These are phyloP conservation scores for Tylopilus rubrobrunneus DNA, from an alignment of 768 basidiomycete species.

Conservation along the genomic window DNA sequence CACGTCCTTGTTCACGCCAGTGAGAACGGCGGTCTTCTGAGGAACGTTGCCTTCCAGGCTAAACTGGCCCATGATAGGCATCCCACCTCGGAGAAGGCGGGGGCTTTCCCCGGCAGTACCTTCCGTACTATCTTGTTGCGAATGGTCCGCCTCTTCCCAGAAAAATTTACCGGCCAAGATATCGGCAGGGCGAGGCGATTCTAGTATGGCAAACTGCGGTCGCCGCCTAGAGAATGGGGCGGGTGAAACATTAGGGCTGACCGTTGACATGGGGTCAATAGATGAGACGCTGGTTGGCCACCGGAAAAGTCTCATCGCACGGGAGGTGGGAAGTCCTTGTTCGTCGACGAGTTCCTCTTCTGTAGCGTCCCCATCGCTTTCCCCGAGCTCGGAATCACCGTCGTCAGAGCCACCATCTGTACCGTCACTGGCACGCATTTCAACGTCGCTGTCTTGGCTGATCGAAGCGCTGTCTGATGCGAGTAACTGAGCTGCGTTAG, in stretches of 20 bases:
- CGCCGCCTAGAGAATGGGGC: conserved; percentile 33
- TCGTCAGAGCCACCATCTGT: conserved; percentile 36
- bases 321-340: conserved; percentile 68
- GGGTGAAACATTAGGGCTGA: conserved; percentile 54
- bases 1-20: conserved; percentile 27
- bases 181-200: conserved; percentile 60
- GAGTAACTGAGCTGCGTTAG: conserved; percentile 48
- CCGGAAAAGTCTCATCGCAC: conserved; percentile 68
- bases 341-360: conserved; percentile 82
- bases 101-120: conserved; percentile 31
- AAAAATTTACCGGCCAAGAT: conserved; percentile 61
- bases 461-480: conserved; percentile 47
- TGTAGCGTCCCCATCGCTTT: conserved; percentile 70
- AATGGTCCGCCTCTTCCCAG: conserved; percentile 44
- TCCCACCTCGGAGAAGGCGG: conserved; percentile 14
- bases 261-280: conserved; percentile 74
- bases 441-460: conserved; percentile 50
- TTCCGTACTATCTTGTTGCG: conserved; percentile 33
- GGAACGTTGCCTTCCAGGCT: conserved; percentile 11
- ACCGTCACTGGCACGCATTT: conserved; percentile 38
- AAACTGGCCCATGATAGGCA: conserved; percentile 41
- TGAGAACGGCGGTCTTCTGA: conserved; percentile 26
- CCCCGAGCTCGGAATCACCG: conserved; percentile 46
- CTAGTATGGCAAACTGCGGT: conserved; percentile 25
- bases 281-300: conserved; percentile 59